Conservation (phyloP, 2,329 filamentous ascomycete genomes). For the Trichoderma koningii region DNA sequence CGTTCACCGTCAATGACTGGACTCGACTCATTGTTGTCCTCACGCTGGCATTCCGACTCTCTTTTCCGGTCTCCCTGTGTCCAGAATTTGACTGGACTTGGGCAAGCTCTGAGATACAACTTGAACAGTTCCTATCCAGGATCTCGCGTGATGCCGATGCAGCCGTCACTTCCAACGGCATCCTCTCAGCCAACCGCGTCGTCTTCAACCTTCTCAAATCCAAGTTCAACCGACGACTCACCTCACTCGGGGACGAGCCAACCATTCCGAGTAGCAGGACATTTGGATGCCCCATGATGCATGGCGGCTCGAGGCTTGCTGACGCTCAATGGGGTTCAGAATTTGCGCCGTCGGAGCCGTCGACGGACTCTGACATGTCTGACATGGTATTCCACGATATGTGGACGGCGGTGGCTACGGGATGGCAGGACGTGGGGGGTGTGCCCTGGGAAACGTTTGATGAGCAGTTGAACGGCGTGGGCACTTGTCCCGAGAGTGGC, state of each 20-base stretch:
- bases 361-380: neutral
- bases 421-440: neutral
- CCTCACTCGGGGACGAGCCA: neutral
- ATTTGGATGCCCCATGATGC: slow-evolving; percentile 2
- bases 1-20: slow-evolving; percentile 9
- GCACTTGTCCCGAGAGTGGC: neutral
- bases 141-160: neutral
- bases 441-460: neutral
- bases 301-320: neutral
- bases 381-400: neutral
- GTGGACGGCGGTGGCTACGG: neutral
- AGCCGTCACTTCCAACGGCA: neutral
- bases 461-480: neutral
- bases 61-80: neutral
- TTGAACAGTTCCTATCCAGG: neutral
- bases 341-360: neutral
- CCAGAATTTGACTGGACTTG: neutral
- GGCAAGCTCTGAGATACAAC: neutral
- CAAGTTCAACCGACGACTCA: neutral
- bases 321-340: neutral
- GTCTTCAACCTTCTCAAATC: neutral
- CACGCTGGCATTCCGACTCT: neutral
- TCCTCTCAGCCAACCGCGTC: neutral
- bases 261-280: neutral
- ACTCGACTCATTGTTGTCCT: neutral